Base-by-base conservation (phyloP, 2,329 filamentous ascomycete genomes). In the Phialophora expanda region DNA sequence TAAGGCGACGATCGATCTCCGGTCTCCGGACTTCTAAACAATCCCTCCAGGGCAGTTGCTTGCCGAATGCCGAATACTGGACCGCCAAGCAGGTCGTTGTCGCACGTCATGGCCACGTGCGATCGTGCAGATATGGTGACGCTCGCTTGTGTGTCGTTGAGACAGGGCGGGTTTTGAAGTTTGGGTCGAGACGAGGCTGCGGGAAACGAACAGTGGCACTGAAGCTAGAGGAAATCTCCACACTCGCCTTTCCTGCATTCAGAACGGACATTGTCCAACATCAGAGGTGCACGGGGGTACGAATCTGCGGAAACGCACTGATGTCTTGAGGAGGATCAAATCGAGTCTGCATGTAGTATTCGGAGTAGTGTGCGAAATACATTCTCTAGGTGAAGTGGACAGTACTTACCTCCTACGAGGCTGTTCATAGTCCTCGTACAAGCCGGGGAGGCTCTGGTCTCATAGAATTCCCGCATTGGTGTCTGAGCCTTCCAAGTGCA, bases 101-200 rank as follows among this genome's bases (percentile, higher is more conserved):
- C 41, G 56, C 41, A 59, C 44, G 20, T 34, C 24, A n/a, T 32
- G 44, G 38, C 56, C 56, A 59, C 44, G 56, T 59, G 56, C 24
- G 56, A 50, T 59, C 32, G 56, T 50, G 56, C 56, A 48, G 56
- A 34, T 12, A 59, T 59, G 56, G 44, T 50, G 56, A 44, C 41
- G 26, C 44, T 59, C 56, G 56, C 56, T 59, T 59, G 34, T 20
- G 14, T 34, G 38, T 34, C 41, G 28, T 38, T 51, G 48, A 51
- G 20, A 51, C 48, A 51, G 20, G 3, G 48, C 48, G 20, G 20
- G 48, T 51, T 20, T 22, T 26, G n/a, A 26, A 26, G 22, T 51
- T 22, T 51, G 2, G 48, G 48, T 24, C 48, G 48, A 24, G 48
- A 51, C 53, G 24, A 51, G 38, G 48, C 48, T 51, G 48, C 24